Base-by-base conservation (phyloP, 495 filamentous ascomycete species). In the Xeromyces bisporus region DNA sequence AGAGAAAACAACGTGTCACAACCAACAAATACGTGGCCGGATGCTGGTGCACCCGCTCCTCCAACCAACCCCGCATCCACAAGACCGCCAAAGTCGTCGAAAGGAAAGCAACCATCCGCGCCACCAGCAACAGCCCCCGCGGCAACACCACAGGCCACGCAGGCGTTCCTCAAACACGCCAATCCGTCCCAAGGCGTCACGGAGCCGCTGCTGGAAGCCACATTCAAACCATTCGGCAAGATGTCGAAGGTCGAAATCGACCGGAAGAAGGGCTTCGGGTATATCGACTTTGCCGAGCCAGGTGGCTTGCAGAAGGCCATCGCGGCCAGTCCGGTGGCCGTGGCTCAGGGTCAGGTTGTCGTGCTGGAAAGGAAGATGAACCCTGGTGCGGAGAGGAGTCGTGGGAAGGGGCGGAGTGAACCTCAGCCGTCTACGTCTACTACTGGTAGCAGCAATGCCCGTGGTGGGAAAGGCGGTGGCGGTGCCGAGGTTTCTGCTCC, bases 81-180 rank as follows among this genome's bases (percentile, higher is more conserved):
- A 1, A 62, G 57, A 30, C 23, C 47, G 13, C 28, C 44, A 28
- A 54, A 49, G 43, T 44, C 45, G 5, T 31, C 34, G 20, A 21
- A 21, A 9, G 20, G 20, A 21, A 21, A 21, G 9, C 20, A 21
- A 21, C 37, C 38, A 9, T 21, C 20, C 9, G 20, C 20, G 9
- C 9, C 20, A 47, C 48, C 43, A 34, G 39, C 38, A n/a, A 16
- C 51, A 7, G 33, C 49, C 7, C 31, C 29, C 6, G 18, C 44
- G 15, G 42, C 59, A 6, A 31, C 64, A 15, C 47, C 72, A 6
- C 70, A 69, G 3, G 69, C 76, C 4, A 80, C 72, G 1, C 75
- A 81, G 46, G 85, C 81, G n/a, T 94, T 93, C 47, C 62, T 93
- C 42, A 93, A 93, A 46, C 84, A 92, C 42, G 85, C 84, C 32